Evolutionary conservation across 345 rosid species (phyloP), one percentile per base, ranked within the genome.

Genomic region (Bruguiera parviflora): DNA sequence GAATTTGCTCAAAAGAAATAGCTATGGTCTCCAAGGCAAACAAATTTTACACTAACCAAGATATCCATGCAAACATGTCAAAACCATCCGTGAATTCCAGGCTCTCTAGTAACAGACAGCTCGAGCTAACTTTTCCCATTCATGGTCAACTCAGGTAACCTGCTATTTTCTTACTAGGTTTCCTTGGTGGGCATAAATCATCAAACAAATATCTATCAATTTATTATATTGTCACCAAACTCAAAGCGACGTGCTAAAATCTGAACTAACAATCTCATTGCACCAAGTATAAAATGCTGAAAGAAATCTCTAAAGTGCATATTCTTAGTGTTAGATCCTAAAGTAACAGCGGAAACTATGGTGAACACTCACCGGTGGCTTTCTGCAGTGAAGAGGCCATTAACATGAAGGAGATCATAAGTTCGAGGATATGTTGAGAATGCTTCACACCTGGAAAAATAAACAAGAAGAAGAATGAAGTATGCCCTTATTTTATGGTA

Each of bases 371-470:
- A 95, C 99, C 98, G 87, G 64, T 94, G 96, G 85, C 90, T 89
- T 76, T 94, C 98, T 33, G 89, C 75, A 55, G 96, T 91, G 62
- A 91, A 89, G 57, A 91, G 84, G 52, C 96, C 96, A 75, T 91
- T 97, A 8, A 94, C 82, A 74, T 91, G 98, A 67, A 94, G 96
- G 61, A 94, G 92, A 80, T 94, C 98, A 55, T 94, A 94, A 20
- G 98, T 91, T 71, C 98, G 78, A 65, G 98, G 98, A 80, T 94
- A 94, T 5, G 98, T 91, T 2, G 98, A 94, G 78, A 94, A 91
- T 27, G 97, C 95, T 77, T 91, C 98, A 77, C 98, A 94, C 98
- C 98, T 94, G 71, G n/a, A 51, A 80, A 52, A 68, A 46, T 51
- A 43, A 15, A 13, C 18, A 43, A 21, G 65, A 21, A 71, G 70